Evolutionary conservation across 1,139 yeast genomes (phyloP).

Genomic region (Nakaseomyces delphensis): DNA sequence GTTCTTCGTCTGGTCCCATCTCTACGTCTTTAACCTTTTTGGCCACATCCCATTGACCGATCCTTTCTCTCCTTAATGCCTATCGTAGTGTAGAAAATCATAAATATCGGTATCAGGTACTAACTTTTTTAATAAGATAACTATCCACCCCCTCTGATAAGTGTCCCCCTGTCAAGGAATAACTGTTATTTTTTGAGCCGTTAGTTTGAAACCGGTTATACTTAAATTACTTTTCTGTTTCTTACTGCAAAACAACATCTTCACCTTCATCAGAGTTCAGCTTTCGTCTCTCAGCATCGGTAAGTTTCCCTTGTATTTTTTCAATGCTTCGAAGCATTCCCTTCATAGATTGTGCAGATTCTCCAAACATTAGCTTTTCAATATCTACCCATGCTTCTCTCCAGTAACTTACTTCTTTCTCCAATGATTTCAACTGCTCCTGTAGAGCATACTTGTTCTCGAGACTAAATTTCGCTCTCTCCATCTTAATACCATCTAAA

Average conservation of each 20-base stretch:
- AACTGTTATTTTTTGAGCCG: no score
- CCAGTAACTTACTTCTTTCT: conserved; percentile 27
- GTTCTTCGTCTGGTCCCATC: no score
- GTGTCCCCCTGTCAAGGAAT: no score
- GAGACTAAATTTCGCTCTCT: conserved; percentile 26
- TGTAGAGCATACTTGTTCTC: conserved; percentile 27
- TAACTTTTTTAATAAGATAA: no score
- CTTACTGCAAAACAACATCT: background rate
- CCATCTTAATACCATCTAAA: conserved; percentile 25
- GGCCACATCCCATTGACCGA: no score
- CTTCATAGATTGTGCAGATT: conserved; percentile 24
- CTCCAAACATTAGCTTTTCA: conserved; percentile 29
- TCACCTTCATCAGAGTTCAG: background rate
- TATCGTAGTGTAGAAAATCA: no score
- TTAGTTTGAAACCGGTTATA: no score
- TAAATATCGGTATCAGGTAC: no score
- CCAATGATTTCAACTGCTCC: conserved; percentile 17
- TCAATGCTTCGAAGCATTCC: conserved; percentile 23
- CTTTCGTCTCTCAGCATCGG: background rate
- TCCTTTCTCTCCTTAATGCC: no score
- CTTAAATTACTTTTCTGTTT: background rate
- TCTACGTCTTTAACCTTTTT: no score
- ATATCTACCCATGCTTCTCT: conserved; percentile 27
- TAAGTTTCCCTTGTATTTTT: conserved; percentile 10
- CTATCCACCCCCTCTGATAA: no score